Conservation (phyloP, 1,139 yeast genomes). For the Blastobotrys apis region DNA sequence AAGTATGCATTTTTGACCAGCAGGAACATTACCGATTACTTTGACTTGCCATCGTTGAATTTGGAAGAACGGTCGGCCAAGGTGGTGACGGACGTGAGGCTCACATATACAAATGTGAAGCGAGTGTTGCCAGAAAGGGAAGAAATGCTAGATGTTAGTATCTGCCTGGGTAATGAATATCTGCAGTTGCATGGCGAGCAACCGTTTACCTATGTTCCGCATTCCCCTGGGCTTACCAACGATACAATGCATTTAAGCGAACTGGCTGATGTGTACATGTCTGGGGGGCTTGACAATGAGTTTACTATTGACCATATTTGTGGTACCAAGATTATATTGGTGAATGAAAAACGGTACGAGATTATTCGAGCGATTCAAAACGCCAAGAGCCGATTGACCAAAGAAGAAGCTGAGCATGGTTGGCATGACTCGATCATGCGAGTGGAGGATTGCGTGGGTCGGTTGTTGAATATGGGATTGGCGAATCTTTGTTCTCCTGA, state of each 20-base stretch:
- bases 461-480: slow-evolving; percentile 57
- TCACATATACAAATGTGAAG: slow-evolving; percentile 21
- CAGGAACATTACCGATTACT: slow-evolving; percentile 20
- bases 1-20: slow-evolving; percentile 28
- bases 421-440: slow-evolving; percentile 15
- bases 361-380: slow-evolving; percentile 28
- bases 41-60: slow-evolving; percentile 24
- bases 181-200: slow-evolving; percentile 47
- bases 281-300: slow-evolving; percentile 50
- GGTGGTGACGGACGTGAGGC: slow-evolving; percentile 25
- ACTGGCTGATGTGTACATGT: slow-evolving; percentile 48
- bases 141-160: slow-evolving; percentile 38
- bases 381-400: slow-evolving; percentile 24
- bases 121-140: slow-evolving; percentile 9
- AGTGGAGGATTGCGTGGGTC: slow-evolving; percentile 28
- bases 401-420: slow-evolving; percentile 13
- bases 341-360: slow-evolving; percentile 22
- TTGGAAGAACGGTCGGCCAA: slow-evolving; percentile 24
- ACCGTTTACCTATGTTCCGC: slow-evolving; percentile 47
- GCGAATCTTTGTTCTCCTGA: slow-evolving; percentile 62
- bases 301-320: slow-evolving; percentile 51
- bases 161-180: slow-evolving; percentile 68
- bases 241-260: slow-evolving; percentile 29
- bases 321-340: slow-evolving; percentile 19
- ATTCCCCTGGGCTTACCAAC: slow-evolving; percentile 26